These are phyloP conservation scores for Brassica balearica DNA, from an alignment of 441 rosid species.

Conservation along the genomic window DNA sequence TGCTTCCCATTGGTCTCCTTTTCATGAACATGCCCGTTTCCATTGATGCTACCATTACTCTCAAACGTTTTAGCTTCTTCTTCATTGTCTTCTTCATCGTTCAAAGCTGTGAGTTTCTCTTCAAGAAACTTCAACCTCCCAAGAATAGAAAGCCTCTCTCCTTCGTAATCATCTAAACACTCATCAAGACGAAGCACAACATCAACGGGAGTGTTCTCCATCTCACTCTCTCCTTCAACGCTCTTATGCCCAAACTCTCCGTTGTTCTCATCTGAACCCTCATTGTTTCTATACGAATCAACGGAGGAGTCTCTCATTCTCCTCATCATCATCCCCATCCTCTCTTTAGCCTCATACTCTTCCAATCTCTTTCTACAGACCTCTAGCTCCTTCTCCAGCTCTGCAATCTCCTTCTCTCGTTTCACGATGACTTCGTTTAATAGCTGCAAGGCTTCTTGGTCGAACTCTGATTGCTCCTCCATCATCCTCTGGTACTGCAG, in stretches of 20 bases:
- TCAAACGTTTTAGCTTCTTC: slow-evolving; percentile 52
- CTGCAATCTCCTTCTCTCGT: slow-evolving; percentile 75
- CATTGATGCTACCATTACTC: slow-evolving; percentile 46
- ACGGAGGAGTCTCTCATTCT: slow-evolving; percentile 63
- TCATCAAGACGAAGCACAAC: slow-evolving; percentile 79
- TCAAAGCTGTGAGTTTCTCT: slow-evolving; percentile 62
- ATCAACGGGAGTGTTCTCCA: slow-evolving; percentile 72
- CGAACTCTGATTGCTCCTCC: slow-evolving; percentile 94
- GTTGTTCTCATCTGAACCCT: slow-evolving; percentile 57
- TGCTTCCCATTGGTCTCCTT: slow-evolving; percentile 66
- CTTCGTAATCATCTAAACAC: slow-evolving; percentile 77
- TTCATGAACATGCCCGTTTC: slow-evolving; percentile 57
- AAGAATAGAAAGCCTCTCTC: slow-evolving; percentile 80
- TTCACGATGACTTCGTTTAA: slow-evolving; percentile 79
- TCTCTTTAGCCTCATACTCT: slow-evolving; percentile 81
- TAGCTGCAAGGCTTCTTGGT: slow-evolving; percentile 90
- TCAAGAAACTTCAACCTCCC: slow-evolving; percentile 90
- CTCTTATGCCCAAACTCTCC: slow-evolving; percentile 50
- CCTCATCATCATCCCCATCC: slow-evolving; percentile 50
- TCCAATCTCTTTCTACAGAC: slow-evolving; percentile 59
- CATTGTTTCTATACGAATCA: slow-evolving; percentile 57
- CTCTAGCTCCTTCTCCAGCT: slow-evolving; percentile 77
- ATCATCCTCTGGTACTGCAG: slow-evolving; percentile 96
- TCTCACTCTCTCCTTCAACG: slow-evolving; percentile 30
- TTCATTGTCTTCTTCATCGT: slow-evolving; percentile 63